Conservation (phyloP, 495 filamentous ascomycete genomes). For the Endocarpon pusillum region DNA sequence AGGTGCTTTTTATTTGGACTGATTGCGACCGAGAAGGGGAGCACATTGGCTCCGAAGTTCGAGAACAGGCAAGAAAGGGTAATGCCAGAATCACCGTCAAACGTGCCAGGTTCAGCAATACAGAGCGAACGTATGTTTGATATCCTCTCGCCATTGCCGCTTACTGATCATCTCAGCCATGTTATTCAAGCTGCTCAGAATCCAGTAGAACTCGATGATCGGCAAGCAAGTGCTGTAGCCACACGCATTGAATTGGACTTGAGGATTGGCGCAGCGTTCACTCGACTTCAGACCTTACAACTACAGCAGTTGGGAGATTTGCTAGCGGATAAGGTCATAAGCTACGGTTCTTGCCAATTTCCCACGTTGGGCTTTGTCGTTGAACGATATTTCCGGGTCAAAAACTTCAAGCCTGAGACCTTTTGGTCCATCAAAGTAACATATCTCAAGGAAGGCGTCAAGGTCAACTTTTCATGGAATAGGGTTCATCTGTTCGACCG, state of each 20-base stretch:
- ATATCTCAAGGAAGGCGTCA: slow-evolving; percentile 56
- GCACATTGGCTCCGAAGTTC: slow-evolving; percentile 87
- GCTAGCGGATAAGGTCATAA: slow-evolving; percentile 48
- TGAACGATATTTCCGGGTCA: slow-evolving; percentile 80
- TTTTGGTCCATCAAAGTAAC: slow-evolving; percentile 89
- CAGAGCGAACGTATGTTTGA: slow-evolving; percentile 62
- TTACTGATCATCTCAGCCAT: slow-evolving; percentile 28
- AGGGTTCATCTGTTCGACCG: slow-evolving; percentile 78
- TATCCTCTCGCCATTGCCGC: not conserved
- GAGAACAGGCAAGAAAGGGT: slow-evolving; percentile 54
- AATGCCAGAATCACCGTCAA: slow-evolving; percentile 64
- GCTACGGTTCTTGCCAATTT: slow-evolving; percentile 95
- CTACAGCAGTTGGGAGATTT: slow-evolving; percentile 48
- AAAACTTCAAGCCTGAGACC: slow-evolving; percentile 79
- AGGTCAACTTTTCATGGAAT: slow-evolving; percentile 74
- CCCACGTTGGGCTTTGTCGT: slow-evolving; percentile 94
- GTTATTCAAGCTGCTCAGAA: slow-evolving; percentile 68
- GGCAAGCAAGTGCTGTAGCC: slow-evolving; percentile 71
- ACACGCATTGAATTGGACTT: slow-evolving; percentile 87
- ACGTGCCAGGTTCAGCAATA: slow-evolving; percentile 85
- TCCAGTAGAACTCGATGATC: slow-evolving; percentile 64
- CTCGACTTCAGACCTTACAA: slow-evolving; percentile 65
- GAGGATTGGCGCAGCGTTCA: slow-evolving; percentile 80
- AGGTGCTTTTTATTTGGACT: slow-evolving; percentile 85
- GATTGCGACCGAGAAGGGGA: slow-evolving; percentile 98